Evolutionary conservation across 257 asterid genomes (phyloP), one percentile per base, ranked within the genome.

Genomic region (Solanum gracilifrons): DNA sequence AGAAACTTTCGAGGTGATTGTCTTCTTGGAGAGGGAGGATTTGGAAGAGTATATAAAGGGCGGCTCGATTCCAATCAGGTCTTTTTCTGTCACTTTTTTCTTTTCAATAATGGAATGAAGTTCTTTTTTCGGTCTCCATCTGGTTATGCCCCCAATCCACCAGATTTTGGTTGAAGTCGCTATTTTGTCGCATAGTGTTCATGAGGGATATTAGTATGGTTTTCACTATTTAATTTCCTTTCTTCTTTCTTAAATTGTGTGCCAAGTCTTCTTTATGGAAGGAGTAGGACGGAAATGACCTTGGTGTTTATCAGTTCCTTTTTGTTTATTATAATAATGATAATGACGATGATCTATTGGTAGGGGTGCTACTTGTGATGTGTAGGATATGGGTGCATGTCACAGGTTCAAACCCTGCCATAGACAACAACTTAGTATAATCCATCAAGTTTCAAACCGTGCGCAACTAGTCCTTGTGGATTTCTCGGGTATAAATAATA

Each of bases 11-110:
- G 95, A 12, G 90, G 93, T 29, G 97, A 93, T 69, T 93, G 92
- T 88, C 93, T 94, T 33, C 89, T 97, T 75, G 99, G 99, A 62
- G 98, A 95, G 90, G 99, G 99, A 86, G 99, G 99, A 62, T 97
- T 97, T 73, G 99, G 99, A 69, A 92, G 97, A 90, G 99, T 97
- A 46, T 97, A 97, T 72, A 95, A 93, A 93, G 99, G 98, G 66
- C 92, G 88, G 82, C 93, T 97, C 20, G 96, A 92, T 75, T 89
- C 96, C 89, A 90, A 88, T 89, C 96, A 95, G 94, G 98, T 97
- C 89, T 60, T 25, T 72, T 60, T 41, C 75, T 21, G 55, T 29
- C 11, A 82, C 29, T 18, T 31, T 82, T 80, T 48, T 31, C 69
- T 82, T 46, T 46, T 82, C 55, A 82, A 82, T 48, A 82, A 35